Percentiles rank a stretch among this genome's conserved stretches.
Evolutionary conservation across 768 basidiomycete genomes (phyloP).

Genomic region (Hygrocybe punicea): DNA sequence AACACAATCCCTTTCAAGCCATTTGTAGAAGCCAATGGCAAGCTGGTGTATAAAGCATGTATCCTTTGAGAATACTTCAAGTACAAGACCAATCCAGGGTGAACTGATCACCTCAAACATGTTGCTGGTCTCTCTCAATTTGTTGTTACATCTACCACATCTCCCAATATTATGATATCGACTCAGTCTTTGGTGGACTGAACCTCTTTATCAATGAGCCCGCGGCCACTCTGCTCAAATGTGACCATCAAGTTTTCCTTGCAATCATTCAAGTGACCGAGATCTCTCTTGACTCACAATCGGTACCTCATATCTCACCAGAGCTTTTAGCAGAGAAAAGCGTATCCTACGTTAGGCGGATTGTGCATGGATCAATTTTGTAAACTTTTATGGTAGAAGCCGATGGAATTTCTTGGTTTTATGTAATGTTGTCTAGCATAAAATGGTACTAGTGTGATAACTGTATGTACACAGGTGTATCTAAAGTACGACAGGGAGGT

Average conservation of each 20-base stretch:
- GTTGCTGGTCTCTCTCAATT: conserved; percentile 3
- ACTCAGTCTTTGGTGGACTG: neutral
- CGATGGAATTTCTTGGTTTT: no score
- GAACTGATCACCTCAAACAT: conserved; percentile 6
- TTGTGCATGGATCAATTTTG: no score
- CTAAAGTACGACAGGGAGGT: no score
- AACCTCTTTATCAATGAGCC: conserved; percentile 10
- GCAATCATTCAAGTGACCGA: conserved; percentile 27
- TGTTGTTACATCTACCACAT: neutral
- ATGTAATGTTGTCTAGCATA: no score
- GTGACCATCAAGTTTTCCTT: conserved; percentile 24
- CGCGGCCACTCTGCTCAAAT: conserved; percentile 21
- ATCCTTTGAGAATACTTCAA: neutral
- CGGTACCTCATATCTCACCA: conserved; percentile 19
- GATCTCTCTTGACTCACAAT: conserved; percentile 17
- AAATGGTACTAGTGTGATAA: no score
- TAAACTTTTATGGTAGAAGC: no score
- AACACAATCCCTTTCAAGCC: neutral
- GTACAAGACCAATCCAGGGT: conserved; percentile 2
- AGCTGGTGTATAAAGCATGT: conserved; percentile 8
- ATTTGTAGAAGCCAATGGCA: conserved; percentile 3
- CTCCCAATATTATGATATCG: neutral
- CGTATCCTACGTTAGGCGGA: conserved; percentile 14
- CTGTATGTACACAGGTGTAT: no score
- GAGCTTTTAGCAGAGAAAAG: neutral